These are phyloP conservation scores for Talaromyces sp. DNA, from an alignment of 2,329 filamentous ascomycete species.

Conservation along the genomic window DNA sequence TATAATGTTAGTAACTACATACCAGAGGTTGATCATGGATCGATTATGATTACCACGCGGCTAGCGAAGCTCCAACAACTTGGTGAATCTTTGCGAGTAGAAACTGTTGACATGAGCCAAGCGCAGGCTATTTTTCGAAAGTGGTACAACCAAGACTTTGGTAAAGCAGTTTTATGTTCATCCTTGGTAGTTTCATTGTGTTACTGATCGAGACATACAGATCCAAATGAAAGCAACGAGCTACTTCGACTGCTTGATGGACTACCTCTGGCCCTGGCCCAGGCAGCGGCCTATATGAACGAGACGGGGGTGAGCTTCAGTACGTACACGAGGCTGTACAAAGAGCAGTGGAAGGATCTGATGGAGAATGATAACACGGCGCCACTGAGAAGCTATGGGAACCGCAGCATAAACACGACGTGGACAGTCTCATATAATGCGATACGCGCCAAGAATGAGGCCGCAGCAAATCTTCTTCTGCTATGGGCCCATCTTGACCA, in stretches of 20 bases:
- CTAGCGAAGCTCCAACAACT: constrained; percentile 13
- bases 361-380: not conserved
- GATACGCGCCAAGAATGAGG: not conserved
- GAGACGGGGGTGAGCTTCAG: not conserved
- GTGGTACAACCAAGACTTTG: constrained; percentile 12
- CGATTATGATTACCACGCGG: constrained; percentile 15
- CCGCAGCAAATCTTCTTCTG: constrained; percentile 3
- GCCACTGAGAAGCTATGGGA: not conserved
- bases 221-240: constrained; percentile 2
- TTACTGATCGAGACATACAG: constrained; percentile 4
- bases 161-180: constrained; percentile 1
- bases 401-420: not conserved
- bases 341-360: constrained; percentile 2
- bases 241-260: constrained; percentile 7
- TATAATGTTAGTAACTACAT: constrained; percentile 15
- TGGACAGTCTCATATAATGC: constrained; percentile 12
- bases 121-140: constrained; percentile 12
- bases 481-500: constrained; percentile 5
- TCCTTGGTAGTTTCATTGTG: constrained; percentile 1
- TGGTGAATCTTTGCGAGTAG: constrained; percentile 4
- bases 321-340: constrained; percentile 1
- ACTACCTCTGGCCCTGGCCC: constrained; percentile 4
- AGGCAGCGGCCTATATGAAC: constrained; percentile 1
- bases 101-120: constrained; percentile 8
- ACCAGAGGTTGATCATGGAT: constrained; percentile 14